A percentile compares a stretch with the other conserved stretches of the same genome.
phyloP scores from a whole-genome alignment of 352 stramenopile species.

The Pythium monospermum region DNA sequence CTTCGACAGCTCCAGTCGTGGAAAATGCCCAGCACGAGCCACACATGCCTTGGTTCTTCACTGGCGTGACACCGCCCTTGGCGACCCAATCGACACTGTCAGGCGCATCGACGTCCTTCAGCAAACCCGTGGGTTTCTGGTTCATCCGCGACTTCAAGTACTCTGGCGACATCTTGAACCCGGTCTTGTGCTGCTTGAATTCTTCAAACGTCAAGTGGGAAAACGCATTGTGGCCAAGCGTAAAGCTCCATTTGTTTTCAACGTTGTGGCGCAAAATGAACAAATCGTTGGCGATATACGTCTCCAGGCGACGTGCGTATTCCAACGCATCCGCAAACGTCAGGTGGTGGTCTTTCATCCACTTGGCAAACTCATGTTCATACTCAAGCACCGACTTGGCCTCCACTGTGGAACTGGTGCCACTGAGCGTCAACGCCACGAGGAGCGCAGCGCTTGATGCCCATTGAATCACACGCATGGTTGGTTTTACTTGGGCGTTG shows the following conservation, averaged over 20 bases:
- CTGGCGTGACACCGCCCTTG: slow-evolving; percentile 91
- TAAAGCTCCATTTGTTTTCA: slow-evolving; percentile 72
- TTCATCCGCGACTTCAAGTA: slow-evolving; percentile 62
- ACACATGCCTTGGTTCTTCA: slow-evolving; percentile 97
- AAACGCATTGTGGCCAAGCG: slow-evolving; percentile 91
- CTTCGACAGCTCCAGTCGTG: slow-evolving; percentile 96
- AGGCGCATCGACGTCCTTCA: slow-evolving; percentile 41
- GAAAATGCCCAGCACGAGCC: slow-evolving; percentile 98
- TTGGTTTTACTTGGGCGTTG: slow-evolving; percentile 4
- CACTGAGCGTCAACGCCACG: slow-evolving; percentile 23
- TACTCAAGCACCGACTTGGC: slow-evolving; percentile 67
- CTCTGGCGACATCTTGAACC: slow-evolving; percentile 39
- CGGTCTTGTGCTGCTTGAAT: slow-evolving; percentile 81
- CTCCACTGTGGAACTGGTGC: slow-evolving; percentile 17
- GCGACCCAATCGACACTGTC: slow-evolving; percentile 92
- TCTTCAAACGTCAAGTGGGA: slow-evolving; percentile 95
- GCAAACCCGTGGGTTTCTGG: slow-evolving; percentile 28
- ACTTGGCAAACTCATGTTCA: slow-evolving; percentile 65
- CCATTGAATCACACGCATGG: slow-evolving; percentile 13
- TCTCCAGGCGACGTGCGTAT: slow-evolving; percentile 63
- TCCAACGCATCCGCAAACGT: slow-evolving; percentile 60
- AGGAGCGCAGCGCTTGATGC: slow-evolving; percentile 1
- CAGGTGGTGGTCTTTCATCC: slow-evolving; percentile 47
- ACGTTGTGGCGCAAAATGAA: slow-evolving; percentile 87
- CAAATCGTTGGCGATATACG: slow-evolving; percentile 81